These are phyloP conservation scores for Gleditsia sinensis DNA, from an alignment of 306 rosid species.

Conservation along the genomic window DNA sequence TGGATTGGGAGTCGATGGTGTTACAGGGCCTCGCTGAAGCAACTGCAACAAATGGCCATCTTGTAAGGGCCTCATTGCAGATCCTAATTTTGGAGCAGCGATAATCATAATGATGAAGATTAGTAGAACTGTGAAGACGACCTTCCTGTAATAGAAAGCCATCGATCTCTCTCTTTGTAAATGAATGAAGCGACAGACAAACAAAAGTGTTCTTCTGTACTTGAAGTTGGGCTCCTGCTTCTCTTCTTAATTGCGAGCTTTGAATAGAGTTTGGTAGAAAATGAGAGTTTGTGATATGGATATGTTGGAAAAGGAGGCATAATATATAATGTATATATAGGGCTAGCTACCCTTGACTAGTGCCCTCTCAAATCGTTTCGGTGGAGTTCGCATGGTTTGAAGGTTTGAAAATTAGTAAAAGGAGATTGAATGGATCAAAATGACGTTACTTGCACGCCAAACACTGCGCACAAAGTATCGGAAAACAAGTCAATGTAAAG, in stretches of 20 bases:
- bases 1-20: neutral
- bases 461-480: neutral
- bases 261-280: neutral
- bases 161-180: neutral
- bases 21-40: constrained; percentile 4
- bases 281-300: neutral
- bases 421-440: constrained; percentile 2
- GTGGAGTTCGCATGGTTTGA: neutral
- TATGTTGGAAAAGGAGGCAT: no score
- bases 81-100: constrained; percentile 22
- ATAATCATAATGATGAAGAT: constrained; percentile 12
- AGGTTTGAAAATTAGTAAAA: neutral
- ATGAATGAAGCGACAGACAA: neutral
- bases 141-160: constrained; percentile 28
- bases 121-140: constrained; percentile 21
- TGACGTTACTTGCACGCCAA: neutral
- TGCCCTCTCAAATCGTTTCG: neutral
- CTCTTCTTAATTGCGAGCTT: no score
- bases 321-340: neutral
- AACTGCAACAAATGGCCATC: constrained; percentile 29
- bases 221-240: no score
- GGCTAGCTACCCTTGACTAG: neutral
- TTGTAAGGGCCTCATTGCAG: constrained; percentile 34
- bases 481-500: neutral
- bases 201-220: neutral